phyloP scores from a whole-genome alignment of 305 asterid genomes.

The Fraxinus latifolia region DNA sequence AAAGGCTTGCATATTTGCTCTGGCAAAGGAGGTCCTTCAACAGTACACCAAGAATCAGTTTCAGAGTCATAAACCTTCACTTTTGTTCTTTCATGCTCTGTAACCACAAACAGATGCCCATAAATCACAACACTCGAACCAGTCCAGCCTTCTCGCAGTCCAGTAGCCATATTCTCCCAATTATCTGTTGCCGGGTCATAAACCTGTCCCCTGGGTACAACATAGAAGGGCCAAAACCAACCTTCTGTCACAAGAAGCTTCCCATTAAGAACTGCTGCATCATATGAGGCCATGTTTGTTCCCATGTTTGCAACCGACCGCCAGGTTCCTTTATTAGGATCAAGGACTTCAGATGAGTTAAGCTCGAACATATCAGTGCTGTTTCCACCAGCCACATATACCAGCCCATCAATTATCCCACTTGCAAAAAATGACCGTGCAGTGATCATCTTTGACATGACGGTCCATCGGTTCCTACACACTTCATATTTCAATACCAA shows the following conservation, averaged over 20 bases:
- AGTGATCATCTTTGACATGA: slow-evolving; percentile 81
- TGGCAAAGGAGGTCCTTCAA: slow-evolving; percentile 75
- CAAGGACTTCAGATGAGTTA: slow-evolving; percentile 70
- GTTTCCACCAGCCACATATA: slow-evolving; percentile 91
- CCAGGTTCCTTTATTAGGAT: slow-evolving; percentile 70
- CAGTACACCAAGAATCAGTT: slow-evolving; percentile 75
- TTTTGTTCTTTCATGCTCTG: slow-evolving; percentile 85
- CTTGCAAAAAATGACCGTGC: slow-evolving; percentile 82
- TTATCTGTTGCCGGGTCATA: slow-evolving; percentile 65
- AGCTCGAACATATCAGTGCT: slow-evolving; percentile 74
- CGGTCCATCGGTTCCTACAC: slow-evolving; percentile 76
- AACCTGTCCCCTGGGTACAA: slow-evolving; percentile 82
- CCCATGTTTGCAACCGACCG: slow-evolving; percentile 62
- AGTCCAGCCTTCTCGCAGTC: slow-evolving; percentile 95
- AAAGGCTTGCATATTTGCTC: slow-evolving; percentile 93
- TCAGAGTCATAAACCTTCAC: slow-evolving; percentile 71
- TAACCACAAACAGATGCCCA: slow-evolving; percentile 70
- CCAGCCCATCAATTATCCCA: slow-evolving; percentile 73
- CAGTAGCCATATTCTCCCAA: slow-evolving; percentile 83
- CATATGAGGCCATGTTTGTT: slow-evolving; percentile 71
- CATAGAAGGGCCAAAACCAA: slow-evolving; percentile 97
- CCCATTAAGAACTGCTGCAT: slow-evolving; percentile 75
- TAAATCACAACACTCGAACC: slow-evolving; percentile 82
- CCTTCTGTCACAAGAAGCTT: slow-evolving; percentile 91
- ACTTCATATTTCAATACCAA: slow-evolving; percentile 77